phyloP scores from a whole-genome alignment of 805 yeast genomes.

The Kodamaea lidongshanica region DNA sequence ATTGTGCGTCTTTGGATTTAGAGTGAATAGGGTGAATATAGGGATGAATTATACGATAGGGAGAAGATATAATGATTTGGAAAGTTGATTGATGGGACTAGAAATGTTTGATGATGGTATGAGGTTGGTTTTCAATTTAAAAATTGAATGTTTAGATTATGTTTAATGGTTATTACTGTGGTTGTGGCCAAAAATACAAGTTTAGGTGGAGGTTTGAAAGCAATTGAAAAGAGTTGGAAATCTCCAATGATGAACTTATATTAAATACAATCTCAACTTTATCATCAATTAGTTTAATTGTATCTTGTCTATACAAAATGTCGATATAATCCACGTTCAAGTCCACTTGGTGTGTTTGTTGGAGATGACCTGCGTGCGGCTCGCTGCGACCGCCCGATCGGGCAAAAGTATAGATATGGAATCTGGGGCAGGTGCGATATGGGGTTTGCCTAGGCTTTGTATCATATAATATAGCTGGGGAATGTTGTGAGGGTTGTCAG shows the following conservation, averaged over 20 bases:
- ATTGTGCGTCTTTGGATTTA: conserved; percentile 6
- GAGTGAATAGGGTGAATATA: no score
- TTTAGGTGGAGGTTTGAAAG: not conserved
- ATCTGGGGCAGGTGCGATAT: no score
- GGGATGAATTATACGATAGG: conserved; percentile 5
- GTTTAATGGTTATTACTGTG: no score
- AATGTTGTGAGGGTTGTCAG: no score
- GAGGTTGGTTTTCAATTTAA: no score
- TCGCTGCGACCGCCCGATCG: conserved; percentile 1
- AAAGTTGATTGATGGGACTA: no score
- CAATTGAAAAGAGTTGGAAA: not conserved
- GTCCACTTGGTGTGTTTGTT: not conserved
- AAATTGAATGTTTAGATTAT: no score
- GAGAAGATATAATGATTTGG: no score
- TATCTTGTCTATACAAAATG: not conserved
- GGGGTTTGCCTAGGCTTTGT: no score
- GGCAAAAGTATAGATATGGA: conserved; percentile 4
- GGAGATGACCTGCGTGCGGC: conserved; percentile 11
- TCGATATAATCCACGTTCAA: not conserved
- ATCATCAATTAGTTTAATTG: not conserved
- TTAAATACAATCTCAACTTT: not conserved
- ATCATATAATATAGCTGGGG: no score
- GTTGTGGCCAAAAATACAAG: not conserved
- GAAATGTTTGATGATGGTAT: no score
- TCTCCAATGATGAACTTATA: not conserved